phyloP scores from a whole-genome alignment of 345 rosid genomes.

The Lepidium aucheri region DNA sequence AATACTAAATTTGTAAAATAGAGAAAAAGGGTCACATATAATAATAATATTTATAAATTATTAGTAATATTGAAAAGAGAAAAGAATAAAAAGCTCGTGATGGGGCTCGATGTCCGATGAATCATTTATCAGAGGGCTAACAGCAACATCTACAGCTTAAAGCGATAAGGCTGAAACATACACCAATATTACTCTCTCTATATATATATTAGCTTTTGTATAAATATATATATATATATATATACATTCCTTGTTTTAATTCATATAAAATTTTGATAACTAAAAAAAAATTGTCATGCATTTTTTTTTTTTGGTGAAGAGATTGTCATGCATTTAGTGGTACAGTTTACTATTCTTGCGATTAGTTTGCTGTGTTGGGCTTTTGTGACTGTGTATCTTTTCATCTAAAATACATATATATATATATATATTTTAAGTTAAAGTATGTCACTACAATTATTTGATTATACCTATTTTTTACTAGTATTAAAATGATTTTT shows the following conservation, averaged over 20 bases:
- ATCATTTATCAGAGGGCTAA: conserved; percentile 20
- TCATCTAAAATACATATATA: background rate
- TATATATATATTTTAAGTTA: no score
- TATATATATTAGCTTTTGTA: no score
- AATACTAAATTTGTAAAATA: background rate
- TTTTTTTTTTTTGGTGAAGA: no score
- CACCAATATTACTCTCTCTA: background rate
- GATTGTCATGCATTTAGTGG: background rate
- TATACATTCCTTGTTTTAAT: background rate
- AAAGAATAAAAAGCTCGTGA: conserved; percentile 34
- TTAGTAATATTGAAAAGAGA: background rate
- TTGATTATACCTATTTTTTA: background rate
- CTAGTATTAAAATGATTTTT: background rate
- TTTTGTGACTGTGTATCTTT: background rate
- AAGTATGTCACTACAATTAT: background rate
- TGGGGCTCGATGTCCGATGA: conserved; percentile 48
- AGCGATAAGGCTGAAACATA: conserved; percentile 30
- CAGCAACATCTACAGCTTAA: conserved; percentile 32
- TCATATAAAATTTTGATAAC: background rate
- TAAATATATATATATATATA: no score
- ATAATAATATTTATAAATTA: background rate
- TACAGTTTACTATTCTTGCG: background rate
- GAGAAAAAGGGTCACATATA: background rate
- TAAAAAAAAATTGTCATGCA: background rate
- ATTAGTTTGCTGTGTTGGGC: background rate